Percentiles rank a stretch among this genome's conserved stretches.
phyloP scores from a whole-genome alignment of 1,139 yeast species.

The Saccharomyces hybrid region DNA sequence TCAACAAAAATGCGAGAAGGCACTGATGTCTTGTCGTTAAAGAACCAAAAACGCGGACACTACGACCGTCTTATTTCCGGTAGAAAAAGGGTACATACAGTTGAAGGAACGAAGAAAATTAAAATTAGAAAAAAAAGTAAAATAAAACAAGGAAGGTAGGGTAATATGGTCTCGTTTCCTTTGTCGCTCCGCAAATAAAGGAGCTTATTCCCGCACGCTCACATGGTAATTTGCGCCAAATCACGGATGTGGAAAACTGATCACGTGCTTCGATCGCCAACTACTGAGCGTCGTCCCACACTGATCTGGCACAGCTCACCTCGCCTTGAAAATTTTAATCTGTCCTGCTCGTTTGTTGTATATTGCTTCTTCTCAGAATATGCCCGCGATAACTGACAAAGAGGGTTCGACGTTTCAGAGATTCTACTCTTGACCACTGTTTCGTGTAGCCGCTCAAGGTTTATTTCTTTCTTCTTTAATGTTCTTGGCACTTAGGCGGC shows the following conservation, averaged over 20 bases:
- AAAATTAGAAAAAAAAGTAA: neutral
- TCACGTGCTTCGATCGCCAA: too few relatives aligned
- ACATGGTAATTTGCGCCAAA: neutral
- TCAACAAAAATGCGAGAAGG: neutral
- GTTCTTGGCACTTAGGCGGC: neutral
- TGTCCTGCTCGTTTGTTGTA: too few relatives aligned
- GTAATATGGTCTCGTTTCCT: neutral
- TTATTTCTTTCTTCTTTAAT: too few relatives aligned
- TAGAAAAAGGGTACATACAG: neutral
- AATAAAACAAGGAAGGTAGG: neutral
- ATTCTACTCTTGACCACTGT: neutral
- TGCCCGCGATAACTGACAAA: neutral
- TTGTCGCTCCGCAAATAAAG: neutral
- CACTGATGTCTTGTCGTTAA: neutral
- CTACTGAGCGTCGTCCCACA: too few relatives aligned
- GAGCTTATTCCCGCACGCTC: neutral
- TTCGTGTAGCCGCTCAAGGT: neutral
- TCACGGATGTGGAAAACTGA: neutral
- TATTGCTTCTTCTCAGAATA: neutral
- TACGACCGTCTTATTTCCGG: neutral
- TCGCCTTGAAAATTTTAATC: neutral
- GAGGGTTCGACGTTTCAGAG: neutral
- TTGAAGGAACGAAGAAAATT: neutral
- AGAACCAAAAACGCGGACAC: neutral
- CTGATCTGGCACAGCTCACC: too few relatives aligned